Evolutionary conservation across 179 eudicot genomes (phyloP), one percentile per base, ranked within the genome.

Genomic region (Drosera spatulata): DNA sequence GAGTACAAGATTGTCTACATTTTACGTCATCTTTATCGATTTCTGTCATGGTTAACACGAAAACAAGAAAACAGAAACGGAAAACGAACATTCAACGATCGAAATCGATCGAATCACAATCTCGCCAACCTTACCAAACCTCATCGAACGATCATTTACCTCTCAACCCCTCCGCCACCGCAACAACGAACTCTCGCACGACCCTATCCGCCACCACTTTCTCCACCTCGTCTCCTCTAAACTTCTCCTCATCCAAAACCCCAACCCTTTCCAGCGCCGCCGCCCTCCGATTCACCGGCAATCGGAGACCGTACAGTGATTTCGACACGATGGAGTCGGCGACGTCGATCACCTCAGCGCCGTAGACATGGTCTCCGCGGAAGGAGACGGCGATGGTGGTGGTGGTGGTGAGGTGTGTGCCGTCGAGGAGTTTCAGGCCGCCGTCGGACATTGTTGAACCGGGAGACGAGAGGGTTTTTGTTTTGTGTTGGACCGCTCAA

Each of bases 121-220:
- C 2, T 6, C 7, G 11, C 7, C 11, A 10, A 7, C 49, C 7
- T 46, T 46, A 10, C 10, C 45, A 37, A 48, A 14, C 22, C 22
- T 42, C 10, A 3, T 61, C 33, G 15, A 14, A 41, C 1, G 10
- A 37, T 53, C 39, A 33, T 40, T 44, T 39, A 83, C 88, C 88
- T 78, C 62, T 65, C 65, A 80, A 65, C 58, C 69, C 73, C 56
- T 80, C 83, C 48, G 88, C 80, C 63, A 83, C 74, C 12, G 85
- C 88, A 41, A 78, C 39, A 50, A 80, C 73, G 11, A 77, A 61
- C 45, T 63, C 60, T 38, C 66, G 40, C 12, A 68, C 51, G 50
- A 84, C 85, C 58, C 70, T 56, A 4, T 63, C 72, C 14, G 39
- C 6, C 7, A 56, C 43, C 55, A 65, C 44, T 57, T 76, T 55